A percentile compares a stretch with the other conserved stretches of the same genome.
These are phyloP conservation scores for Helicocarpus griseus DNA, from an alignment of 2,329 filamentous ascomycete genomes.

Conservation along the genomic window DNA sequence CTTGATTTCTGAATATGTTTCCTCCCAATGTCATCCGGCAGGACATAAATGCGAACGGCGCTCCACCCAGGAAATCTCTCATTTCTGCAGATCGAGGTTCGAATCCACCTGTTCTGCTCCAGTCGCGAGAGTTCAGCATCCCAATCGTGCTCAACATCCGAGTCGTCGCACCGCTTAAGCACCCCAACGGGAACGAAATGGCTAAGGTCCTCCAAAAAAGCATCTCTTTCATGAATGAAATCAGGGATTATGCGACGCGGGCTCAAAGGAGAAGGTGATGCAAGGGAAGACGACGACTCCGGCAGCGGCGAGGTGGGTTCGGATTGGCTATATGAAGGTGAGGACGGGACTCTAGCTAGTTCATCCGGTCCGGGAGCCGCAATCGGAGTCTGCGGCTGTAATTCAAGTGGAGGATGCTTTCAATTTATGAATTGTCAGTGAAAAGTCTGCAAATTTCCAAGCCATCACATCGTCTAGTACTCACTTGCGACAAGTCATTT, in stretches of 20 bases:
- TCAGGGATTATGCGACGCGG: neutral
- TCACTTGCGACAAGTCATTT: neutral
- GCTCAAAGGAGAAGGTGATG: neutral
- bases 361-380: neutral
- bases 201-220: conserved; percentile 10
- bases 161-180: conserved; percentile 14
- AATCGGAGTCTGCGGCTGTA: conserved; percentile 4
- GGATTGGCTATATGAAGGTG: neutral
- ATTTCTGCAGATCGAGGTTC: conserved; percentile 16
- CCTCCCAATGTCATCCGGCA: conserved; percentile 32
- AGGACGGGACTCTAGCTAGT: neutral
- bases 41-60: conserved; percentile 28
- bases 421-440: too few relatives aligned
- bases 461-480: neutral
- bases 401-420: neutral
- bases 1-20: conserved; percentile 25
- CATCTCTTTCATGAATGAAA: conserved; percentile 5
- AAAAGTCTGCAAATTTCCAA: neutral
- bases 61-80: conserved; percentile 11
- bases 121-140: conserved; percentile 18
- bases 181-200: conserved; percentile 26
- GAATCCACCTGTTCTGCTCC: conserved; percentile 29
- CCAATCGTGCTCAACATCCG: conserved; percentile 3
- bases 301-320: neutral
- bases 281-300: neutral